These are phyloP conservation scores for Pythium pyrilobum DNA, from an alignment of 352 stramenopile species.

Conservation along the genomic window DNA sequence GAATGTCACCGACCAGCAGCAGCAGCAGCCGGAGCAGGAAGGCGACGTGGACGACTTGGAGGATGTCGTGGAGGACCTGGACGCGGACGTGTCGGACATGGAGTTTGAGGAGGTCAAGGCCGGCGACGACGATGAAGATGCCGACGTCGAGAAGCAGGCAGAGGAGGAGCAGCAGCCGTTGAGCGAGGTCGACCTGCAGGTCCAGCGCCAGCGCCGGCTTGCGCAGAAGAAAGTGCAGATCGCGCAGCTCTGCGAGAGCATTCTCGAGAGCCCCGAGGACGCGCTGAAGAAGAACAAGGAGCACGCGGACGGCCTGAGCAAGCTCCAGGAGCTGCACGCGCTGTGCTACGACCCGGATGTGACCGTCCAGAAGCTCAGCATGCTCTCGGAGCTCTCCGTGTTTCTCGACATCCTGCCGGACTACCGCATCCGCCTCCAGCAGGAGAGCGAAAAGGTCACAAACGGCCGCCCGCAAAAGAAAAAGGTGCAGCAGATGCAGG, in stretches of 20 bases:
- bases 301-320: slow-evolving; percentile 70
- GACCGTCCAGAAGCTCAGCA: slow-evolving; percentile 79
- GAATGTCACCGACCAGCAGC: slow-evolving; percentile 13
- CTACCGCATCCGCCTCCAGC: slow-evolving; percentile 92
- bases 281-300: slow-evolving; percentile 86
- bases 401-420: slow-evolving; percentile 95
- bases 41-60: slow-evolving; percentile 29
- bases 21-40: slow-evolving; percentile 30
- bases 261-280: slow-evolving; percentile 82
- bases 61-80: slow-evolving; percentile 39
- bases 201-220: slow-evolving; percentile 64
- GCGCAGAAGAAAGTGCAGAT: slow-evolving; percentile 86
- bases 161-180: slow-evolving; percentile 5
- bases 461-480: slow-evolving; percentile 80
- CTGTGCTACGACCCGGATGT: slow-evolving; percentile 68
- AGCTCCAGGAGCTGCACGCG: slow-evolving; percentile 70
- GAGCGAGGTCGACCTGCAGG: slow-evolving; percentile 52
- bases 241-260: slow-evolving; percentile 84
- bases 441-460: slow-evolving; percentile 65
- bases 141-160: slow-evolving; percentile 1
- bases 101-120: slow-evolving; percentile 75
- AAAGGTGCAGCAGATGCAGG: slow-evolving; percentile 83
- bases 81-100: slow-evolving; percentile 73
- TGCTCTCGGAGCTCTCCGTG: slow-evolving; percentile 92
- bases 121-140: slow-evolving; percentile 7